These are phyloP conservation scores for Asclepias syriaca DNA, from an alignment of 257 asterid species.

Conservation along the genomic window DNA sequence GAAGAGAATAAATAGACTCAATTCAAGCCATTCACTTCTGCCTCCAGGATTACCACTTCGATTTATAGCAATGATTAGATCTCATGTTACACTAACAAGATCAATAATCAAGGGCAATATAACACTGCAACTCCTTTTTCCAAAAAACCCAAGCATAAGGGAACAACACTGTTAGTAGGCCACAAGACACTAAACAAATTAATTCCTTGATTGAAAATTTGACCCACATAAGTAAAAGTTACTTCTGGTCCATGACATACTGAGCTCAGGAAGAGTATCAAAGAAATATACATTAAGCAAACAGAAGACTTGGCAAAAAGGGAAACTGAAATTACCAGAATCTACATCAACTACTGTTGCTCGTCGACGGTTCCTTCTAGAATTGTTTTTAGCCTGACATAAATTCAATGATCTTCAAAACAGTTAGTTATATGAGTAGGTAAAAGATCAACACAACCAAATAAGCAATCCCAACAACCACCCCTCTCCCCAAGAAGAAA, in stretches of 20 bases:
- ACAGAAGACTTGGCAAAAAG: background rate
- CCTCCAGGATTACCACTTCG: background rate
- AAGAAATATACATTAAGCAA: background rate
- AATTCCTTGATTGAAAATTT: background rate
- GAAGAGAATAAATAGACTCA: background rate
- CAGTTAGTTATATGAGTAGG: constrained; percentile 8
- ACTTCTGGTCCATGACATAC: background rate
- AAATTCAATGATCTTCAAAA: constrained; percentile 17
- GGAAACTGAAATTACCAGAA: constrained; percentile 40
- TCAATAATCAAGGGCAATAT: background rate
- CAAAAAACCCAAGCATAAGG: too few relatives aligned
- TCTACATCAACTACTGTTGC: constrained; percentile 71
- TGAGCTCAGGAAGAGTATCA: background rate
- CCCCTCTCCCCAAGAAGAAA: background rate
- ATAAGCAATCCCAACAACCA: background rate
- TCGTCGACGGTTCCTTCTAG: constrained; percentile 50
- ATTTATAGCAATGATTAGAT: background rate
- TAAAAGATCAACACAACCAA: constrained; percentile 4
- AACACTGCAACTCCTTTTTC: background rate
- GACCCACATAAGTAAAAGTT: background rate
- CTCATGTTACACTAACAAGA: background rate
- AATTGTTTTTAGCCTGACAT: constrained; percentile 62
- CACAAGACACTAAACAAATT: too few relatives aligned
- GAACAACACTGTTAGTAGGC: too few relatives aligned
- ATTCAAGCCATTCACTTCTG: background rate